Percentiles rank a stretch among this genome's conserved stretches.
Evolutionary conservation across 306 rosid genomes (phyloP).

Genomic region (Sesbania bispinosa): DNA sequence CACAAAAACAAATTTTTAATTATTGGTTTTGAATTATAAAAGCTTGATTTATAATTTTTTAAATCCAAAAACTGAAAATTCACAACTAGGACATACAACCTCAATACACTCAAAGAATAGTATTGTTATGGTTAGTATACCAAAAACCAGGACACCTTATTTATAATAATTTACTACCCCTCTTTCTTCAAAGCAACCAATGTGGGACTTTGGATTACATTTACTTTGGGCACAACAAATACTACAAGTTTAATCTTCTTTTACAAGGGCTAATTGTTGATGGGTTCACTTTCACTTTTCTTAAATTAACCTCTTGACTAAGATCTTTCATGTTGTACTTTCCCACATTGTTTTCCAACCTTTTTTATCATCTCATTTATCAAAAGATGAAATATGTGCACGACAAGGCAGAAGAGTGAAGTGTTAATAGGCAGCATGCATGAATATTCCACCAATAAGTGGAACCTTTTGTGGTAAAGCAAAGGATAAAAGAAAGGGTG

Average conservation of each 20-base stretch:
- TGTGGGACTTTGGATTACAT: too few relatives aligned
- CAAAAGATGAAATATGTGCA: conserved; percentile 29
- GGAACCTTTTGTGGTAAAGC: conserved; percentile 51
- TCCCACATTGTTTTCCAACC: not conserved
- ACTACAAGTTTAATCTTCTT: not conserved
- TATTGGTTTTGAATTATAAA: too few relatives aligned
- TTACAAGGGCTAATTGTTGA: not conserved
- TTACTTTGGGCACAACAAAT: too few relatives aligned
- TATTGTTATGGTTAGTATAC: too few relatives aligned
- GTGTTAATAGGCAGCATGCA: conserved; percentile 13
- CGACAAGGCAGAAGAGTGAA: conserved; percentile 12
- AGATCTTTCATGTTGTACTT: conserved; percentile 1
- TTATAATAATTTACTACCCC: too few relatives aligned
- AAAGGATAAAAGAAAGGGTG: conserved; percentile 23
- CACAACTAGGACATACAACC: too few relatives aligned
- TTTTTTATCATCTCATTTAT: conserved; percentile 2
- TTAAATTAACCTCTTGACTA: conserved; percentile 5
- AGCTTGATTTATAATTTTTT: too few relatives aligned
- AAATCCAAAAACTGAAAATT: too few relatives aligned
- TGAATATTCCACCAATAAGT: conserved; percentile 58
- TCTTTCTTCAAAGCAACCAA: too few relatives aligned
- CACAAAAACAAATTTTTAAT: too few relatives aligned
- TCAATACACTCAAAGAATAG: too few relatives aligned
- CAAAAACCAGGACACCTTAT: too few relatives aligned
- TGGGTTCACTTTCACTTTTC: not conserved